These are phyloP conservation scores for Solanum hybrid DNA, from an alignment of 305 asterid species.

Conservation along the genomic window DNA sequence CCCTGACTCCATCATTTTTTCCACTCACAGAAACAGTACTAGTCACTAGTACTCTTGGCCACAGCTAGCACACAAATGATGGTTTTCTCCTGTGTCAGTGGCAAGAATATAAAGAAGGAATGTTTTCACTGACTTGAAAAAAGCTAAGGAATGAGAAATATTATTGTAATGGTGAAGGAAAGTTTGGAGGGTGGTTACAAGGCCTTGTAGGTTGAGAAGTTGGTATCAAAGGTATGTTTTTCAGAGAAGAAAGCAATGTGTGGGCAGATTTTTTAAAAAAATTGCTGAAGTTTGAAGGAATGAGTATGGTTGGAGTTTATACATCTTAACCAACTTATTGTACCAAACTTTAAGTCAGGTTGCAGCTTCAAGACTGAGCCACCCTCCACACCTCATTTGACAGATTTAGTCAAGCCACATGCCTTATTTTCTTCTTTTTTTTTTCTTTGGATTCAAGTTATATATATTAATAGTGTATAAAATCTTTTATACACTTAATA, in stretches of 20 bases:
- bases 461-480: background rate
- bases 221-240: conserved; percentile 23
- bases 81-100: background rate
- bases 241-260: conserved; percentile 42
- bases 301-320: conserved; percentile 44
- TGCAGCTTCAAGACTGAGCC: background rate
- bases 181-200: conserved; percentile 23
- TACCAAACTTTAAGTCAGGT: conserved; percentile 2
- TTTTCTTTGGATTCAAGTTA: background rate
- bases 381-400: background rate
- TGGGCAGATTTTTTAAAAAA: conserved; percentile 11
- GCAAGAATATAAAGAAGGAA: conserved; percentile 9
- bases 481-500: background rate
- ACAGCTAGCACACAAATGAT: background rate
- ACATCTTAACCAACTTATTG: conserved; percentile 38
- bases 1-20: conserved; percentile 78
- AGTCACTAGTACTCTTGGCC: background rate
- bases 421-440: background rate
- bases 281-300: conserved; percentile 84
- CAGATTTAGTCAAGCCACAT: background rate
- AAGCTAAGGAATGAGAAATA: background rate
- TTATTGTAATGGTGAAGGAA: conserved; percentile 18
- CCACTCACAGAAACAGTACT: background rate
- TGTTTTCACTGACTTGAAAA: background rate
- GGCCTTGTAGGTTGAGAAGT: conserved; percentile 35